A percentile compares a stretch with the other conserved stretches of the same genome.
Conservation (phyloP, 306 rosid genomes). For the Leucaena leucocephala region DNA sequence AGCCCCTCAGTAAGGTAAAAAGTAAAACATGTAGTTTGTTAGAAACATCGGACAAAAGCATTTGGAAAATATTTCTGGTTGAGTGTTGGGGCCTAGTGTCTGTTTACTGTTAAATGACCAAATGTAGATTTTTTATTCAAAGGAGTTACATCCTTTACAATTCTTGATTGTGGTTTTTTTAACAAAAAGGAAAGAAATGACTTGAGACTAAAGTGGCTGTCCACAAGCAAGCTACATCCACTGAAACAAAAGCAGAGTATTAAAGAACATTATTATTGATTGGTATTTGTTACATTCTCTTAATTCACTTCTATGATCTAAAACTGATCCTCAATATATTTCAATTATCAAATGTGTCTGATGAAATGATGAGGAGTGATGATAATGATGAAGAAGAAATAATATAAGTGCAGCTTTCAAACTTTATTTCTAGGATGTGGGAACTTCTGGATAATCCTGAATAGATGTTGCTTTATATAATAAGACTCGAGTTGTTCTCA, state of each 20-base stretch:
- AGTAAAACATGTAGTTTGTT: not conserved
- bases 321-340: not conserved
- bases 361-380: not conserved
- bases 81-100: conserved; percentile 1
- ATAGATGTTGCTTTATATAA: not conserved
- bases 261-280: not conserved
- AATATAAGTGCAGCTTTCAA: not conserved
- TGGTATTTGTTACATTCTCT: not conserved
- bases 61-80: not conserved
- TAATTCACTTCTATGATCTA: not conserved
- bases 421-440: not conserved
- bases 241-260: not conserved
- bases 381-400: not conserved
- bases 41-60: not conserved
- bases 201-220: not conserved
- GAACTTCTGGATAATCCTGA: conserved; percentile 1
- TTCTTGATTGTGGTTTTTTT: not conserved
- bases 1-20: conserved; percentile 60
- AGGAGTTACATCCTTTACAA: not conserved
- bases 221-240: not conserved
- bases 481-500: not conserved
- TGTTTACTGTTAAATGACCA: not conserved
- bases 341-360: not conserved
- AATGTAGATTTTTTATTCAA: not conserved
- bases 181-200: not conserved